phyloP scores from a whole-genome alignment of 768 basidiomycete species.

The Suillus subaureus region DNA sequence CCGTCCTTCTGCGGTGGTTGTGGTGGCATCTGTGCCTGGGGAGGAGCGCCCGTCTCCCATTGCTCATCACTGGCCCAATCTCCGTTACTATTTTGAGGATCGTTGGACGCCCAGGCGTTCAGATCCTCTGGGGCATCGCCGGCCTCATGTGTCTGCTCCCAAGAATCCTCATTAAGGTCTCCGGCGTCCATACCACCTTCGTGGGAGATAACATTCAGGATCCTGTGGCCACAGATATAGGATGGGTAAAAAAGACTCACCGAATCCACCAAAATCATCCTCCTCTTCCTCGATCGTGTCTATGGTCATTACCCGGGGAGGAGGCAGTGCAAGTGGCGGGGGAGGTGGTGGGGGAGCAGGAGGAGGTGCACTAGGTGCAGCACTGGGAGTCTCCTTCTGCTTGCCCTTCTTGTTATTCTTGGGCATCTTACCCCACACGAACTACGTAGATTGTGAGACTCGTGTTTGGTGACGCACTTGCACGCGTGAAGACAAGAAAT shows the following conservation, averaged over 20 bases:
- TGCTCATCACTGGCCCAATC: constrained; percentile 18
- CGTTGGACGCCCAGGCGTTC: constrained; percentile 25
- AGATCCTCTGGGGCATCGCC: constrained; percentile 18
- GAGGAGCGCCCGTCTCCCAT: constrained; percentile 21
- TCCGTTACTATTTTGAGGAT: constrained; percentile 26
- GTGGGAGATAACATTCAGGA: constrained; percentile 1
- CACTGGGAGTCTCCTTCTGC: constrained; percentile 30
- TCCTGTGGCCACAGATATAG: background rate
- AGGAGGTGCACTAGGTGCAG: constrained; percentile 3
- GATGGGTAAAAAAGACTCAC: constrained; percentile 18
- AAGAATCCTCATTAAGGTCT: constrained; percentile 19
- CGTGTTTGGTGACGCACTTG: constrained; percentile 29
- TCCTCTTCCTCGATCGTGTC: constrained; percentile 31
- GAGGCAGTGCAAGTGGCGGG: constrained; percentile 13
- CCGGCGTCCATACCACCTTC: constrained; percentile 16
- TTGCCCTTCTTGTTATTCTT: constrained; percentile 37
- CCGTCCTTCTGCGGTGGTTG: constrained; percentile 17
- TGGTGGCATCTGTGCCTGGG: constrained; percentile 22
- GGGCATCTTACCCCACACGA: constrained; percentile 26
- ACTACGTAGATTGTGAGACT: constrained; percentile 21
- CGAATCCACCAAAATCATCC: constrained; percentile 19
- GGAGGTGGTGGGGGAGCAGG: constrained; percentile 10
- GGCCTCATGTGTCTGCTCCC: constrained; percentile 30
- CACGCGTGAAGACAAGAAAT: constrained; percentile 26
- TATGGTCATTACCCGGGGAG: constrained; percentile 16